phyloP scores from a whole-genome alignment of 2,329 filamentous ascomycete species.

The Alternaria sp. region DNA sequence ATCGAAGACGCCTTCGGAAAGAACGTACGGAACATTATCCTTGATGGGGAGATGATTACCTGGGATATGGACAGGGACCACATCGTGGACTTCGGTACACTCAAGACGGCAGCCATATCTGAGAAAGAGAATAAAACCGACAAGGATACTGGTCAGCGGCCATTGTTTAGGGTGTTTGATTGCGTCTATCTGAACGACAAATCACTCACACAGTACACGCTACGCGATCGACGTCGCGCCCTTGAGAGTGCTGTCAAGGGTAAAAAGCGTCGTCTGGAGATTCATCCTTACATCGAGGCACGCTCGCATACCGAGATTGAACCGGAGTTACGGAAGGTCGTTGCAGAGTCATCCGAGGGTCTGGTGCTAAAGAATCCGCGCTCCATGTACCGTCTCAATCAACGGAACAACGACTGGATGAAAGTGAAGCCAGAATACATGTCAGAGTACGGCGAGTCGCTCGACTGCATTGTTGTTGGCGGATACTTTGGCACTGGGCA shows the following conservation, averaged over 20 bases:
- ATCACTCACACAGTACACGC: constrained; percentile 79
- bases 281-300: constrained; percentile 75
- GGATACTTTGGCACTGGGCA: constrained; percentile 91
- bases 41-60: constrained; percentile 98
- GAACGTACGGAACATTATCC: constrained; percentile 82
- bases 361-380: constrained; percentile 92
- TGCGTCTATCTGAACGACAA: constrained; percentile 86
- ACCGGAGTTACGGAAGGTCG: constrained; percentile 77
- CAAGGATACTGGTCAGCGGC: constrained; percentile 67
- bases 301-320: constrained; percentile 76
- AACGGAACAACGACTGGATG: constrained; percentile 94
- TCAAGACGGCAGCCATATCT: constrained; percentile 87
- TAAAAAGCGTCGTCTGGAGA: constrained; percentile 78
- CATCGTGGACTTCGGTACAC: constrained; percentile 86
- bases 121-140: constrained; percentile 75
- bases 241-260: constrained; percentile 73
- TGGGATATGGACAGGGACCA: constrained; percentile 90
- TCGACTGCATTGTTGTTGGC: constrained; percentile 88
- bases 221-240: constrained; percentile 79
- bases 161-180: constrained; percentile 87
- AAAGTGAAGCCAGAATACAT: constrained; percentile 99
- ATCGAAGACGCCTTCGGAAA: constrained; percentile 77
- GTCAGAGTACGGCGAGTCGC: constrained; percentile 90
- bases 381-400: constrained; percentile 84
- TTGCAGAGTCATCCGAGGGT: constrained; percentile 87